Conservation (phyloP, 208 protist species). For the Wallacemonas sp. region DNA sequence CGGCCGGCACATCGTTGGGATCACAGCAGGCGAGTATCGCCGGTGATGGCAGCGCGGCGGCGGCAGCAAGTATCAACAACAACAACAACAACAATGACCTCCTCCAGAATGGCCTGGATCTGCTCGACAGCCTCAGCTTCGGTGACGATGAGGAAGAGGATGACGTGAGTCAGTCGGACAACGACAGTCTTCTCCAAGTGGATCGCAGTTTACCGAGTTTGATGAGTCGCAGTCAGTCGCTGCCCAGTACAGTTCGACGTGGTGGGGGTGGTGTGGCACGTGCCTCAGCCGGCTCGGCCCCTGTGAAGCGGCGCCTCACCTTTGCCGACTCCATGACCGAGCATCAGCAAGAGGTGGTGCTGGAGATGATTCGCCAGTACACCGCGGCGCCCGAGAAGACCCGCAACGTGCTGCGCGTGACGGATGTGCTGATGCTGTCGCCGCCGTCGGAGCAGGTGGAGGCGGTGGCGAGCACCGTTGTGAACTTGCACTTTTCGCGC, state of each 20-base stretch:
- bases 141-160: conserved; percentile 2
- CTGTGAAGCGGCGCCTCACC: not conserved
- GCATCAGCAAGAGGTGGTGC: conserved; percentile 6
- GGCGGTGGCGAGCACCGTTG: conserved; percentile 20
- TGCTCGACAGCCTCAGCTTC: not conserved
- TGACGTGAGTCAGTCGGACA: not conserved
- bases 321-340: not conserved
- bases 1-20: not conserved
- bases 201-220: conserved; percentile 16
- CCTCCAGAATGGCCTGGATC: not conserved
- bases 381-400: conserved; percentile 4
- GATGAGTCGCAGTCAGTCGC: conserved; percentile 10
- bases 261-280: not conserved
- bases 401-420: conserved; percentile 22
- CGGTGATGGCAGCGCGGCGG: not conserved
- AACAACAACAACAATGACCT: not conserved
- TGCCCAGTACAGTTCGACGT: not conserved
- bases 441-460: conserved; percentile 27
- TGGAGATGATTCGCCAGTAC: conserved; percentile 11
- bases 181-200: not conserved
- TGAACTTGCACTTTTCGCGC: conserved; percentile 36
- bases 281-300: not conserved
- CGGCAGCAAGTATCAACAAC: no score
- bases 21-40: not conserved
- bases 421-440: conserved; percentile 23